These are phyloP conservation scores for Anisodus tanguticus DNA, from an alignment of 257 asterid genomes.

Conservation along the genomic window DNA sequence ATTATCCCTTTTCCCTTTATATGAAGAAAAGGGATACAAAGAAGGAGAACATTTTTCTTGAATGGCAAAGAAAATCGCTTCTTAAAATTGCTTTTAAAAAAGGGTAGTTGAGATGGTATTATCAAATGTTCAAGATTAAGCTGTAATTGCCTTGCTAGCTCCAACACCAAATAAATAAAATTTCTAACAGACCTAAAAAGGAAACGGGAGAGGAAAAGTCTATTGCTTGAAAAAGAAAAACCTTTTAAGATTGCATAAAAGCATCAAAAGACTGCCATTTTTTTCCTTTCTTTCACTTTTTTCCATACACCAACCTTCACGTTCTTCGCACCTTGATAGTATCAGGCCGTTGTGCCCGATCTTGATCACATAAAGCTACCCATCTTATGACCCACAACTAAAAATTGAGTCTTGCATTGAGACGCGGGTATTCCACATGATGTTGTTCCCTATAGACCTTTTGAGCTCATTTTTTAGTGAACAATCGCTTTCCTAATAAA, in stretches of 20 bases:
- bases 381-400: background rate
- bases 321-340: background rate
- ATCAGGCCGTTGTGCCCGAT: background rate
- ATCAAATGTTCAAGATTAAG: background rate
- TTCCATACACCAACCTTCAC: background rate
- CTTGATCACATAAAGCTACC: background rate
- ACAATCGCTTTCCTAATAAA: background rate
- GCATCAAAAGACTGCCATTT: background rate
- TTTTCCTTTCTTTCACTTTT: background rate
- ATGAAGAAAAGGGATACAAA: too few species aligned
- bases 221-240: background rate
- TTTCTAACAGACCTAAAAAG: background rate
- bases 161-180: background rate
- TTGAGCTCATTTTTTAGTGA: background rate
- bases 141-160: background rate
- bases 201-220: background rate
- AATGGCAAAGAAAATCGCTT: background rate
- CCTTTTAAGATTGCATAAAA: background rate
- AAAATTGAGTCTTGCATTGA: background rate
- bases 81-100: background rate
- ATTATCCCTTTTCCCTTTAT: background rate
- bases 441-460: background rate
- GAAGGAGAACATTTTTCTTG: background rate
- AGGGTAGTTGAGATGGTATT: background rate
- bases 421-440: background rate